phyloP scores from a whole-genome alignment of 139 green algal genomes.

The Pleodorina starrii region DNA sequence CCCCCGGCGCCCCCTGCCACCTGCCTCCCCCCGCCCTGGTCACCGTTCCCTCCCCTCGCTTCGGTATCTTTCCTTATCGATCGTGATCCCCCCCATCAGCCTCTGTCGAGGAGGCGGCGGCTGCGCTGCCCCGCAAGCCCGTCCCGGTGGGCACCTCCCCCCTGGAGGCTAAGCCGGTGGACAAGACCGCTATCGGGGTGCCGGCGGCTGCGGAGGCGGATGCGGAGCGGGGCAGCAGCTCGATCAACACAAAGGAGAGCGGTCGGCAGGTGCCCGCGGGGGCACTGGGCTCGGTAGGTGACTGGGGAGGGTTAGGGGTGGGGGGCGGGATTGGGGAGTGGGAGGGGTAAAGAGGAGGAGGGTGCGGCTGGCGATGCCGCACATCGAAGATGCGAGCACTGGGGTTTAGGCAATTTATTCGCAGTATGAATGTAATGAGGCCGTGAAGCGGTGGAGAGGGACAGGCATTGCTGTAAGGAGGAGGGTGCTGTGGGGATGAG shows the following conservation, averaged over 20 bases:
- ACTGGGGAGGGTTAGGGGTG: too few species aligned
- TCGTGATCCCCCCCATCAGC: too few species aligned
- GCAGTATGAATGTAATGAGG: too few species aligned
- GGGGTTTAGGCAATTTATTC: too few species aligned
- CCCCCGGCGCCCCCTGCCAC: too few species aligned
- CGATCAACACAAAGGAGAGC: constrained; percentile 46
- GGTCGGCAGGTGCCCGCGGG: constrained; percentile 39
- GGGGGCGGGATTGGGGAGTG: not conserved
- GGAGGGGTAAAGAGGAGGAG: not conserved
- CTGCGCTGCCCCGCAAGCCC: not conserved
- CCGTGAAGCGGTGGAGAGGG: too few species aligned
- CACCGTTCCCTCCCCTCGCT: too few species aligned
- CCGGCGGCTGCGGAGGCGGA: constrained; percentile 27
- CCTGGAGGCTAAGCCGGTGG: constrained; percentile 29
- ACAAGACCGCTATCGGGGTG: constrained; percentile 30
- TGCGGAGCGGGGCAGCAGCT: constrained; percentile 11
- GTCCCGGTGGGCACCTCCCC: constrained; percentile 33
- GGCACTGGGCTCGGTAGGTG: constrained; percentile 41
- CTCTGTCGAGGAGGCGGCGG: too few species aligned
- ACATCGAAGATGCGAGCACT: too few species aligned
- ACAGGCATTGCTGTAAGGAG: not conserved
- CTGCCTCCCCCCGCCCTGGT: too few species aligned
- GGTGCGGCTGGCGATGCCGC: too few species aligned
- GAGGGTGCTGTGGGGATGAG: not conserved
- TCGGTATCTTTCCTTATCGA: too few species aligned